Base-by-base conservation (phyloP, 495 filamentous ascomycete genomes). In the Terfezia claveryi region DNA sequence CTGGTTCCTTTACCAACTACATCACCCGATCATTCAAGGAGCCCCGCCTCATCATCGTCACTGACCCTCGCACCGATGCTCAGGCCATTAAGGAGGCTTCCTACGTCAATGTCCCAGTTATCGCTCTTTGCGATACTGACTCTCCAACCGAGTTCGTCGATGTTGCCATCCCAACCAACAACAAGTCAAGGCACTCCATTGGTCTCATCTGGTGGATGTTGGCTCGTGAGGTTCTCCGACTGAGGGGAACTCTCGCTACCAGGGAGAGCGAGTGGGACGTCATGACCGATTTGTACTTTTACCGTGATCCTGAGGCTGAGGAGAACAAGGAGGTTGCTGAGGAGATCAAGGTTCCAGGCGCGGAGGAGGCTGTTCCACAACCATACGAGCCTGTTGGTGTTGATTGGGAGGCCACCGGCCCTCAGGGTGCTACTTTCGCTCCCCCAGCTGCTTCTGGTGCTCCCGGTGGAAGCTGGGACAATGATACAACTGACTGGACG, bases 1-100 rank as follows among this genome's bases (percentile, higher is more conserved):
- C 91, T 67, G 91, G 91, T 79, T 94, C 92, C 72, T 98, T 98
- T 83, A 98, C 91, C 79, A 98, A 98, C 77, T 98, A 98, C 84
- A 98, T 95, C 81, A 98, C 91, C 71, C 92, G 91, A 69, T 95
- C 91, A 65, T 98, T 98, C 84, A 96, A 95, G 82, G 91, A 98
- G 76, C 91, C 91, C 68, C 92, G 91, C 70, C 80, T 98, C 64
- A 96, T 98, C 78, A 80, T 98, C 70, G 91, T 98, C 68, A 98
- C 91, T 72, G 91, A 98, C 71, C 91, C 91, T 65, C 92, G 92
- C 75, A 98, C 92, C 75, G 91, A 98, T 64, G 83, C 92, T 67
- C 91, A 98, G 79, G 91, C 91, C 67, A 96, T 98, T 81, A 96
- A 96, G 80, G 91, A 98, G 78, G 92, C 91, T 66, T 84, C 79